These are phyloP conservation scores for Gossypium longicalyx DNA, from an alignment of 345 rosid species.

Conservation along the genomic window DNA sequence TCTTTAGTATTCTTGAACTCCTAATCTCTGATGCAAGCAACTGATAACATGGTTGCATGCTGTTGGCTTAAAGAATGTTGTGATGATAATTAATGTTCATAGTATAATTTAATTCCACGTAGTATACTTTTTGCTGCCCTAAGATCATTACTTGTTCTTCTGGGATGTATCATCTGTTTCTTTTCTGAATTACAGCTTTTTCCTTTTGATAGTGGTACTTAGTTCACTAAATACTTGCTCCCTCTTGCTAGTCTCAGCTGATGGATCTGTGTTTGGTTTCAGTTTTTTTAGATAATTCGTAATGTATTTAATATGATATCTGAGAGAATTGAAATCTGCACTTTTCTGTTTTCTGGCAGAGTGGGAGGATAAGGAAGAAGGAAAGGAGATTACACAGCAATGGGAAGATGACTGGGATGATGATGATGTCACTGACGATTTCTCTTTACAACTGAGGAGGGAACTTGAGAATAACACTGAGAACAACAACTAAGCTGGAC, in stretches of 20 bases:
- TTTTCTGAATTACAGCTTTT: background rate
- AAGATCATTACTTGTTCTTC: background rate
- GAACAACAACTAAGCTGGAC: conserved; percentile 43
- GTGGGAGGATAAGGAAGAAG: conserved; percentile 13
- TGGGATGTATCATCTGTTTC: conserved; percentile 5
- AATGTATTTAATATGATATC: background rate
- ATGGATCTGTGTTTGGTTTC: background rate
- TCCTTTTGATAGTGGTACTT: background rate
- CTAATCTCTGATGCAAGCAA: background rate
- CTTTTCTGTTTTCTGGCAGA: background rate
- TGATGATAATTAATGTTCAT: background rate
- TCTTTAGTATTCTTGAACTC: background rate
- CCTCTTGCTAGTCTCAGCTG: background rate
- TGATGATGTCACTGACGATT: conserved; percentile 16
- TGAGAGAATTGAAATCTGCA: background rate
- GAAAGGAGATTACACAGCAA: conserved; percentile 10
- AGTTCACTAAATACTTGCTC: background rate
- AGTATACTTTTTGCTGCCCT: background rate
- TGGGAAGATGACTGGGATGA: conserved; percentile 20
- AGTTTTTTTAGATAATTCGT: background rate
- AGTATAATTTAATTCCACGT: background rate
- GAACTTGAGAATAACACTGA: conserved; percentile 57
- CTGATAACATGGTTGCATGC: background rate
- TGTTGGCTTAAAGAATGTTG: background rate
- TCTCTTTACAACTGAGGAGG: conserved; percentile 80